Evolutionary conservation across 1,284 basidiomycete species (phyloP).

Genomic region (Macrocystidia cucumis): DNA sequence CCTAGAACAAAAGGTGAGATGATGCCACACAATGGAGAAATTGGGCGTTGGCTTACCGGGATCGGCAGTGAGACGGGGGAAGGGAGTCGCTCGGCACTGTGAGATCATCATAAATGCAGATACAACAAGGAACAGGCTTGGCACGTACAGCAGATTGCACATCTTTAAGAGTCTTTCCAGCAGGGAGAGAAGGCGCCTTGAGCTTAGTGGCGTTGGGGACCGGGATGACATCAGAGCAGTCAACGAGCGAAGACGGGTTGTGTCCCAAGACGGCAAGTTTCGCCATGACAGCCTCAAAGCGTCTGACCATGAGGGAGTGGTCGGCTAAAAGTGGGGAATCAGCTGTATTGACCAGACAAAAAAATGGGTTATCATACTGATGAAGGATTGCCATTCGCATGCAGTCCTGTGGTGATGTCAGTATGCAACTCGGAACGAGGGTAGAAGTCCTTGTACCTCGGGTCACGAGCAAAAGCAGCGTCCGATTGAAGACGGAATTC

Average conservation of each 20-base stretch:
- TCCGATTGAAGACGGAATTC: constrained; percentile 35
- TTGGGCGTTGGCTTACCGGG: constrained; percentile 15
- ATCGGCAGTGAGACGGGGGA: constrained; percentile 20
- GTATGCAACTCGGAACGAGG: too few species aligned
- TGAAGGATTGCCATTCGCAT: constrained; percentile 31
- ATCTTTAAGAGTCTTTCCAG: constrained; percentile 21
- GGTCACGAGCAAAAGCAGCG: constrained; percentile 10
- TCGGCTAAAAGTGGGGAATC: constrained; percentile 12
- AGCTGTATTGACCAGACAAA: not conserved
- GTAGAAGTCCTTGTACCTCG: too few species aligned
- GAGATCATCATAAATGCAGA: not conserved
- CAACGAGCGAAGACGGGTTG: constrained; percentile 19
- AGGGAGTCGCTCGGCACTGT: constrained; percentile 20
- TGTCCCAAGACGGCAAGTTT: constrained; percentile 28
- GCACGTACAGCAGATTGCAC: constrained; percentile 25
- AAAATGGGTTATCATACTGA: constrained; percentile 16
- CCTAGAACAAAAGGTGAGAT: constrained; percentile 11
- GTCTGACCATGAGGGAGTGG: constrained; percentile 21
- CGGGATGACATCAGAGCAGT: constrained; percentile 32
- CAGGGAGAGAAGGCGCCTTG: constrained; percentile 24
- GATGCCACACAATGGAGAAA: too few species aligned
- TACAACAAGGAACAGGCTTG: not conserved
- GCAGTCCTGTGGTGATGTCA: constrained; percentile 15
- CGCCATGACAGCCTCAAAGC: constrained; percentile 27
- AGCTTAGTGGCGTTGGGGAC: constrained; percentile 18